Percentiles rank a stretch among this genome's conserved stretches.
phyloP scores from a whole-genome alignment of 2,329 filamentous ascomycete genomes.

The Talaromyces sp. region DNA sequence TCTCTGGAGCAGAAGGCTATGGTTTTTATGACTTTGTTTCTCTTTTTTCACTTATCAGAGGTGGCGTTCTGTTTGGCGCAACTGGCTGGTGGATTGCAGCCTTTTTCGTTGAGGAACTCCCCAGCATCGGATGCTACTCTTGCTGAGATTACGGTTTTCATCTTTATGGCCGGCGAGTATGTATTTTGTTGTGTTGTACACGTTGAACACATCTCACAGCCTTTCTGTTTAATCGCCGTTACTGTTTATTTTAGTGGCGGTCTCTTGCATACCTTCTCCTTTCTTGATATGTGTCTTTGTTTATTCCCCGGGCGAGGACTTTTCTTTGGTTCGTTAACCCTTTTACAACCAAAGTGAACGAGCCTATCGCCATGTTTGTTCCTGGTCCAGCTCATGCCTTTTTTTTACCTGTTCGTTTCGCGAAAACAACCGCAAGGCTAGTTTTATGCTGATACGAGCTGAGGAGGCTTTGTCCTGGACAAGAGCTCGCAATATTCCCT shows the following conservation, averaged over 20 bases:
- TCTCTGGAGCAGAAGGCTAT: neutral
- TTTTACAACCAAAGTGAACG: neutral
- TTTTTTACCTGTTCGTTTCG: neutral
- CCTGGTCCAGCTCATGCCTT: neutral
- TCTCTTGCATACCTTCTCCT: neutral
- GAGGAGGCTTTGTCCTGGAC: neutral
- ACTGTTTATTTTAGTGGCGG: neutral
- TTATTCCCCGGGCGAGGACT: neutral
- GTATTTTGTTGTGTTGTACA: neutral
- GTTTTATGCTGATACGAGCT: neutral
- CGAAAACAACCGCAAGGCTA: neutral
- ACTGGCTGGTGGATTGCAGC: conserved; percentile 1
- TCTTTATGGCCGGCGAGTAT: neutral
- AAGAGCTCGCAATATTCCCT: neutral
- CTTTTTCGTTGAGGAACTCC: neutral
- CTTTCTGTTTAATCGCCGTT: neutral
- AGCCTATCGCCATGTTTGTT: neutral
- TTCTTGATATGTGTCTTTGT: neutral
- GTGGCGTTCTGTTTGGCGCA: conserved; percentile 10
- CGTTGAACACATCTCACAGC: neutral
- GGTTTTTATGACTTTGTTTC: neutral
- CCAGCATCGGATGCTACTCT: neutral
- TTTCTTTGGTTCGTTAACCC: neutral
- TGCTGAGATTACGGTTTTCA: neutral
- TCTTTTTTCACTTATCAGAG: conserved; percentile 4